Evolutionary conservation across 257 asterid species (phyloP).

Genomic region (Fraxinus pennsylvanica): DNA sequence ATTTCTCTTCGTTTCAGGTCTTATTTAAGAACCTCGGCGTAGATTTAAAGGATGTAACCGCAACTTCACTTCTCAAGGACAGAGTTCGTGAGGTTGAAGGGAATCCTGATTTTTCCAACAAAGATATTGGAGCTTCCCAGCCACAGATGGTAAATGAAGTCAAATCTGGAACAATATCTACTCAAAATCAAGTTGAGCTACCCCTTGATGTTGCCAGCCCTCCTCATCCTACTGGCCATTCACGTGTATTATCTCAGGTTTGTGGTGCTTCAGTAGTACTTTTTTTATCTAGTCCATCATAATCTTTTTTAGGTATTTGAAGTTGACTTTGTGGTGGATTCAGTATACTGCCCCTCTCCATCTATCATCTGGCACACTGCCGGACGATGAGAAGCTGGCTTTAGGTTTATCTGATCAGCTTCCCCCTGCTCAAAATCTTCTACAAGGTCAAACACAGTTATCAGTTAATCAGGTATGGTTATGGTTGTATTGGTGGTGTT

Average conservation of each 20-base stretch:
- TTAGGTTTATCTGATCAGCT: constrained; percentile 28
- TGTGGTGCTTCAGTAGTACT: constrained; percentile 22
- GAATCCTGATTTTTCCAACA: constrained; percentile 95
- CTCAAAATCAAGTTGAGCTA: constrained; percentile 72
- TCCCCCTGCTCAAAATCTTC: constrained; percentile 67
- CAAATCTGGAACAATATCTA: constrained; percentile 65
- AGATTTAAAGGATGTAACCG: constrained; percentile 86
- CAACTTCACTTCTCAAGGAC: constrained; percentile 83
- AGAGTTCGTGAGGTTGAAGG: constrained; percentile 86
- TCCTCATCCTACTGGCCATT: constrained; percentile 66
- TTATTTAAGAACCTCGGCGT: constrained; percentile 87
- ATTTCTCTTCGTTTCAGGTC: constrained; percentile 56
- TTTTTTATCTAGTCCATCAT: constrained; percentile 8
- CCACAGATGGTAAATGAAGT: constrained; percentile 64
- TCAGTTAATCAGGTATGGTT: constrained; percentile 71
- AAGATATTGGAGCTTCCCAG: constrained; percentile 76
- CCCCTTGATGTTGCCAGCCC: constrained; percentile 65
- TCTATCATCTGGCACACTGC: constrained; percentile 62
- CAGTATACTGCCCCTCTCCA: constrained; percentile 75
- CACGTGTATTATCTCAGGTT: constrained; percentile 75
- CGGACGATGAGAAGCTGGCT: constrained; percentile 66
- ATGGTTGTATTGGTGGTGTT: constrained; percentile 4
- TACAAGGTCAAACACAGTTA: constrained; percentile 72
- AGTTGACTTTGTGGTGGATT: constrained; percentile 29
- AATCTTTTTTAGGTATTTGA: constrained; percentile 11